These are phyloP conservation scores for Solanum virginianum DNA, from an alignment of 257 asterid species.

Conservation along the genomic window DNA sequence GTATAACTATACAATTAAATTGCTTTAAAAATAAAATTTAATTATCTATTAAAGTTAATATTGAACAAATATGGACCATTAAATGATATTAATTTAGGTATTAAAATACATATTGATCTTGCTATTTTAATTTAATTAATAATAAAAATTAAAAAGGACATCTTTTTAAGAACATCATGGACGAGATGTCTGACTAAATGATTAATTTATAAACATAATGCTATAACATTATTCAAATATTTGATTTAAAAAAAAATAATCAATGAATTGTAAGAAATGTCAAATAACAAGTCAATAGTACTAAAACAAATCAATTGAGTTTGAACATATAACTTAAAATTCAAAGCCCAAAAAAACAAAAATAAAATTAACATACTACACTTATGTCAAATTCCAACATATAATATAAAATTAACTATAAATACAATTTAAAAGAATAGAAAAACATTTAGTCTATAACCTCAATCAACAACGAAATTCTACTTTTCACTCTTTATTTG, in stretches of 20 bases:
- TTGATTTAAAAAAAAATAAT: no score
- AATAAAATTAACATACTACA: not conserved
- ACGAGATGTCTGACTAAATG: not conserved
- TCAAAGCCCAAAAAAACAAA: not conserved
- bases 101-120: not conserved
- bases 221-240: not conserved
- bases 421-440: not conserved
- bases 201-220: not conserved
- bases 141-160: not conserved
- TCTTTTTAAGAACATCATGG: not conserved
- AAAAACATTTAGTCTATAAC: not conserved
- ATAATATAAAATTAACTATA: not conserved
- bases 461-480: not conserved
- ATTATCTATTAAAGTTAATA: not conserved
- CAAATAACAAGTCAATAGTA: not conserved
- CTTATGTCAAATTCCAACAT: not conserved
- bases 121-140: not conserved
- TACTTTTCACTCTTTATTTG: not conserved
- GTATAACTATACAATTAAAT: not conserved
- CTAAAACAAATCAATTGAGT: not conserved
- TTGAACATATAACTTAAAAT: not conserved
- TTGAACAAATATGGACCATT: not conserved
- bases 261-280: not conserved
- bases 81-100: not conserved
- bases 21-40: no score